phyloP scores from a whole-genome alignment of 805 yeast genomes.

The Ogataea corticis region DNA sequence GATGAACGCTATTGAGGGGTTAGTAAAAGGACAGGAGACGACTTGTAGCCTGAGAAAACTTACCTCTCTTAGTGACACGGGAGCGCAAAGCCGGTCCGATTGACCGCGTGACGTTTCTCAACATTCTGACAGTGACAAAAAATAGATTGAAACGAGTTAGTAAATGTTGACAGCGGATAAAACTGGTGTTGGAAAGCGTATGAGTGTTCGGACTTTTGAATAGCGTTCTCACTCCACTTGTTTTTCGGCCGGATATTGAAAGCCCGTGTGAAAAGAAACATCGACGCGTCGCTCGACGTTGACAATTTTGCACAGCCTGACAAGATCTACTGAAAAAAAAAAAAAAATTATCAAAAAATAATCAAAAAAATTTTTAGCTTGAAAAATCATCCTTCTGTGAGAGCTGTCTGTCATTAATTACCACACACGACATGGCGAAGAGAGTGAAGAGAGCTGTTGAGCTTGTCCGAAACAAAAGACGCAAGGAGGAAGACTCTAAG shows the following conservation, averaged over 20 bases:
- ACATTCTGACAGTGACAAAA: conserved; percentile 11
- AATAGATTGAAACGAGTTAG: background rate
- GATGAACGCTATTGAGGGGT: conserved; percentile 31
- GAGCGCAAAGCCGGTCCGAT: conserved; percentile 8
- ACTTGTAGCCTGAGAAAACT: conserved; percentile 1
- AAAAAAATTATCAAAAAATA: conserved; percentile 1
- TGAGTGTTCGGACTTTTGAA: background rate
- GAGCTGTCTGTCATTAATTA: too few species aligned
- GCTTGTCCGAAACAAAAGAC: conserved; percentile 35
- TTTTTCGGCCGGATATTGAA: conserved; percentile 6
- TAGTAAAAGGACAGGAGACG: background rate
- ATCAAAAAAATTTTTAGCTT: conserved; percentile 4
- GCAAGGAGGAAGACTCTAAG: conserved; percentile 44
- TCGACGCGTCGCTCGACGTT: conserved; percentile 9
- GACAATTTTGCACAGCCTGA: conserved; percentile 10
- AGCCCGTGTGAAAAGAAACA: background rate
- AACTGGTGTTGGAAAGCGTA: background rate
- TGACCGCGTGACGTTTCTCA: conserved; percentile 17
- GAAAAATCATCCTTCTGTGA: conserved; percentile 6
- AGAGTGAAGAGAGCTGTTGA: conserved; percentile 38
- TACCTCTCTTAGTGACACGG: conserved; percentile 13
- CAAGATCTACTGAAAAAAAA: background rate
- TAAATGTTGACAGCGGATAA: background rate
- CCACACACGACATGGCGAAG: too few species aligned
- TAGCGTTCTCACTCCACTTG: conserved; percentile 2